Conservation (phyloP, 345 rosid species). For the Noccaea bulbosa region DNA sequence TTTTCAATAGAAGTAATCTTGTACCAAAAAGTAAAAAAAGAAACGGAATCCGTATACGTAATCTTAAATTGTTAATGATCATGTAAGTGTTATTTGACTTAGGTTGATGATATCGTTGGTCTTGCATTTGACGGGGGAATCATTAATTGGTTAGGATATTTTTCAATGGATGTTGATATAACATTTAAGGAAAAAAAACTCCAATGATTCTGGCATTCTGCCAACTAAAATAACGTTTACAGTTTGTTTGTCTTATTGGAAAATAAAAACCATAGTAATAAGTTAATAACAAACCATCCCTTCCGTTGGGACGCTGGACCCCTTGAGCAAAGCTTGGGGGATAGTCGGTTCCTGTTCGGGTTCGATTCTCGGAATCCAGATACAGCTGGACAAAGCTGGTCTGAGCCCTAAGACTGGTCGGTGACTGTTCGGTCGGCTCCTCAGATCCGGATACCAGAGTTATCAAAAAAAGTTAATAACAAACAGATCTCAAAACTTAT, state of each 20-base stretch:
- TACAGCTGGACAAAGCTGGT: too few species aligned
- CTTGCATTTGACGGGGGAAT: not conserved
- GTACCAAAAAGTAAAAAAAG: not conserved
- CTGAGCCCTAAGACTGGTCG: too few species aligned
- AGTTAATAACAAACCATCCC: too few species aligned
- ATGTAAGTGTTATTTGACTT: conserved; percentile 14
- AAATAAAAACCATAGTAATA: conserved; percentile 1
- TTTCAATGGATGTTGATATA: not conserved
- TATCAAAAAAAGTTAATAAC: too few species aligned
- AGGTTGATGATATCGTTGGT: conserved; percentile 1
- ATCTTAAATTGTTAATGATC: not conserved
- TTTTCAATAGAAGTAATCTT: conserved; percentile 2
- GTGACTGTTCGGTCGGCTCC: too few species aligned
- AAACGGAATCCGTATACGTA: not conserved
- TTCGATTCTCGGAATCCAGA: too few species aligned
- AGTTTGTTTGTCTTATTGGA: conserved; percentile 5
- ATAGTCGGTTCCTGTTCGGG: too few species aligned
- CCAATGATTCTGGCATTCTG: not conserved
- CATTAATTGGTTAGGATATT: not conserved
- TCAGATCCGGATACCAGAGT: too few species aligned
- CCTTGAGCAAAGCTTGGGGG: too few species aligned
- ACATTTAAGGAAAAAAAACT: too few species aligned
- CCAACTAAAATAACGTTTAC: not conserved
- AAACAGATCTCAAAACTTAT: conserved; percentile 1
- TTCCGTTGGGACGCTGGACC: too few species aligned